Percentiles rank a stretch among this genome's conserved stretches.
Conservation (phyloP, 306 rosid genomes). For the Gleditsia sinensis region DNA sequence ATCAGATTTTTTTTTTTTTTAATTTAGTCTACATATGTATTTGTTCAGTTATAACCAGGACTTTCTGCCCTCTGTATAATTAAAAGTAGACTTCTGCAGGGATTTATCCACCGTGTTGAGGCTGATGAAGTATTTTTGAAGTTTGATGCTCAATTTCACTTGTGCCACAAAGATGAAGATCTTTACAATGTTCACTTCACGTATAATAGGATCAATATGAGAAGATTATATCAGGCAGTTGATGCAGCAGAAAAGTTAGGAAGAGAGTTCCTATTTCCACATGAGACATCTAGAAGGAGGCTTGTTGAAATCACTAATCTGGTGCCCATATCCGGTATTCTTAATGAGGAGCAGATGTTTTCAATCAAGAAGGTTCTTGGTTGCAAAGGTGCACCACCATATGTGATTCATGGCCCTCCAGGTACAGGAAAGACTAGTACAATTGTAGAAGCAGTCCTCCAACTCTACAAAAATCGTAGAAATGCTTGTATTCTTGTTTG, state of each 20-base stretch:
- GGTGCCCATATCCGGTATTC: conserved; percentile 45
- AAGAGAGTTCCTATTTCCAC: conserved; percentile 52
- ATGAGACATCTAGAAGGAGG: conserved; percentile 45
- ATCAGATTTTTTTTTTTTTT: neutral
- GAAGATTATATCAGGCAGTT: conserved; percentile 63
- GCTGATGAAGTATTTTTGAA: conserved; percentile 59
- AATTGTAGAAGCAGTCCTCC: conserved; percentile 66
- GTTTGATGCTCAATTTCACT: conserved; percentile 54
- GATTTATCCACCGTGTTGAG: conserved; percentile 61
- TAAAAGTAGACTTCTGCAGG: conserved; percentile 43
- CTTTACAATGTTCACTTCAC: conserved; percentile 52
- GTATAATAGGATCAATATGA: conserved; percentile 52
- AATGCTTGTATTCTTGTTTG: conserved; percentile 58
- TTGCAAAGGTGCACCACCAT: conserved; percentile 69
- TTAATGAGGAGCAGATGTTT: conserved; percentile 54
- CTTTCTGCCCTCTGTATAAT: neutral
- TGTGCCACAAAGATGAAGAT: conserved; percentile 37
- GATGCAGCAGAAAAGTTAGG: conserved; percentile 48
- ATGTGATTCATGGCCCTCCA: conserved; percentile 70
- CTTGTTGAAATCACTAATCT: conserved; percentile 34
- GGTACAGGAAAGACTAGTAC: conserved; percentile 76
- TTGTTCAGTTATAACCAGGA: neutral
- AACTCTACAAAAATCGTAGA: conserved; percentile 44
- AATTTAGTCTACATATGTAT: neutral
- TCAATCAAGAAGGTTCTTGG: conserved; percentile 60